phyloP scores from a whole-genome alignment of 108 stramenopile species.

The Schizochytrium sp. region DNA sequence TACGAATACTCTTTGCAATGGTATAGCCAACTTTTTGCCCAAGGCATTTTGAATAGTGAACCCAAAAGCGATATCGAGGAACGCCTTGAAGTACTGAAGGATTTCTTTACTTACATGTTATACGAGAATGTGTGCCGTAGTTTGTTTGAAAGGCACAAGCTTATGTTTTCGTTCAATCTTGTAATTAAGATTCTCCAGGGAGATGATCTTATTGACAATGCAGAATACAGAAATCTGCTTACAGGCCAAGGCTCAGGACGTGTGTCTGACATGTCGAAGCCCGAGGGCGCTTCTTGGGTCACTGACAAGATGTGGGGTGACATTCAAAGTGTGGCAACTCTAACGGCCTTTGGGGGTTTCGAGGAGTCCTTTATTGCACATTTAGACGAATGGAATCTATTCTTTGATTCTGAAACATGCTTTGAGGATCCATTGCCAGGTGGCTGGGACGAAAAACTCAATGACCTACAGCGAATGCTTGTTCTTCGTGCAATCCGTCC shows the following conservation, averaged over 20 bases:
- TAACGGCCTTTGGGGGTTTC: slow-evolving; percentile 69
- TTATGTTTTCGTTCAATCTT: slow-evolving; percentile 78
- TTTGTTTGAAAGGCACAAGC: slow-evolving; percentile 82
- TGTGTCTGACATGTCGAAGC: slow-evolving; percentile 8
- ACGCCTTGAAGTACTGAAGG: slow-evolving; percentile 68
- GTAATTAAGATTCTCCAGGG: slow-evolving; percentile 75
- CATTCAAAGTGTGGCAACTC: slow-evolving; percentile 65
- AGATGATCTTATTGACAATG: slow-evolving; percentile 74
- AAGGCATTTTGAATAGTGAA: slow-evolving; percentile 68
- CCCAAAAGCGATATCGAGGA: slow-evolving; percentile 67
- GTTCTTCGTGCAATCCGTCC: slow-evolving; percentile 72
- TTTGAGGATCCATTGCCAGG: slow-evolving; percentile 72
- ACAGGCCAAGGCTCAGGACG: slow-evolving; percentile 49
- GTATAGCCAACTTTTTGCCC: slow-evolving; percentile 74
- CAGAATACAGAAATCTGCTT: slow-evolving; percentile 65
- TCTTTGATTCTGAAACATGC: slow-evolving; percentile 70
- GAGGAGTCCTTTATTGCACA: slow-evolving; percentile 66
- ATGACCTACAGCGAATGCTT: slow-evolving; percentile 69
- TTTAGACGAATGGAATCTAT: slow-evolving; percentile 65
- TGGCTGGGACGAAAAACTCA: slow-evolving; percentile 62
- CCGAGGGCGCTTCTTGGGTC: slow-evolving; percentile 70
- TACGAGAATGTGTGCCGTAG: slow-evolving; percentile 79
- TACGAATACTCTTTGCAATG: slow-evolving; percentile 76
- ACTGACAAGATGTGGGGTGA: slow-evolving; percentile 75
- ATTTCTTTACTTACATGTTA: slow-evolving; percentile 75